Percentiles rank a stretch among this genome's conserved stretches.
These are phyloP conservation scores for Fomitopsis pinicola DNA, from an alignment of 1,284 basidiomycete genomes.

Conservation along the genomic window DNA sequence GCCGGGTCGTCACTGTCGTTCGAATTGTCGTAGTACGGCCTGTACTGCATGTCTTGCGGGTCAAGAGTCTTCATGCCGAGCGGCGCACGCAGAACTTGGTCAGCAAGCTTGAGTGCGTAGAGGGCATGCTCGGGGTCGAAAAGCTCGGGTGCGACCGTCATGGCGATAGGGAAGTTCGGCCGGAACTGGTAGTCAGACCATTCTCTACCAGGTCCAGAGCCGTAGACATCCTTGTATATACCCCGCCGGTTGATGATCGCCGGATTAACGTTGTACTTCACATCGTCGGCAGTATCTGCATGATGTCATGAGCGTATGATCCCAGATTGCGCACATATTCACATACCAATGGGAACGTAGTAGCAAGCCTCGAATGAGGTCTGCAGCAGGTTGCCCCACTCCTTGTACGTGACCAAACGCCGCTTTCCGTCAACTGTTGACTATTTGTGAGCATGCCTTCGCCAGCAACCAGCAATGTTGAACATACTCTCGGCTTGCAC, in stretches of 20 bases:
- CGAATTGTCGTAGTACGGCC: conserved; percentile 87
- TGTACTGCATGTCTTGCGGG: conserved; percentile 80
- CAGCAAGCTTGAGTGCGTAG: conserved; percentile 71
- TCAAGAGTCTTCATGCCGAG: conserved; percentile 95
- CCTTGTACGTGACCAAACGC: conserved; percentile 79
- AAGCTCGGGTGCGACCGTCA: conserved; percentile 95
- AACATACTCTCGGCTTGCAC: conserved; percentile 77
- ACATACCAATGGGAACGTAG: conserved; percentile 79
- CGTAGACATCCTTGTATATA: conserved; percentile 98
- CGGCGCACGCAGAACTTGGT: conserved; percentile 74
- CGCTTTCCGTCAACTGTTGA: conserved; percentile 66
- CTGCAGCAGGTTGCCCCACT: conserved; percentile 88
- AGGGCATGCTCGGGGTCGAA: conserved; percentile 84
- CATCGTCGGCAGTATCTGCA: conserved; percentile 68
- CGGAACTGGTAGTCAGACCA: conserved; percentile 97
- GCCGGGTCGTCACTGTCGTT: conserved; percentile 82
- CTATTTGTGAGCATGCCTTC: neutral
- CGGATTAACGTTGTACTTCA: conserved; percentile 67
- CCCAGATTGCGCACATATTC: neutral
- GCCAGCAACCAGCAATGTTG: neutral
- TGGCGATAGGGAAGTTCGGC: conserved; percentile 92
- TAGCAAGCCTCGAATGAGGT: conserved; percentile 87
- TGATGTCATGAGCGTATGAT: neutral
- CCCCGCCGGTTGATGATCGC: conserved; percentile 84
- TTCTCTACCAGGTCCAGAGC: conserved; percentile 80